A percentile compares a stretch with the other conserved stretches of the same genome.
These are phyloP conservation scores for Aspergillus leporis DNA, from an alignment of 495 filamentous ascomycete genomes.

Conservation along the genomic window DNA sequence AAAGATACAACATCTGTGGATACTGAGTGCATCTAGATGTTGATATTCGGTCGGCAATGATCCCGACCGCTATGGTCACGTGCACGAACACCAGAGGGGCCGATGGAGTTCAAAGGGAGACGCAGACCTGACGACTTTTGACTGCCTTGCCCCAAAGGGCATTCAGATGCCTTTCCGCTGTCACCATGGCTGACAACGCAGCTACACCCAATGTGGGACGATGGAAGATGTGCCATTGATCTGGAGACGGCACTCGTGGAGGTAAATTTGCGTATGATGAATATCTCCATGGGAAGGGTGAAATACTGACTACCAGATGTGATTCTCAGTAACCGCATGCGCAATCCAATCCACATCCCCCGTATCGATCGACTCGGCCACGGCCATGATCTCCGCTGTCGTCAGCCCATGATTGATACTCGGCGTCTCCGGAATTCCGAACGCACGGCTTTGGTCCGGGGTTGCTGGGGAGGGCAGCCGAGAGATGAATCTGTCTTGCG, in stretches of 20 bases:
- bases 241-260: neutral
- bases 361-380: slow-evolving; percentile 40
- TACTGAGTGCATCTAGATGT: too few relatives aligned
- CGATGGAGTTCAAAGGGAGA: too few relatives aligned
- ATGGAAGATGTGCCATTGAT: neutral
- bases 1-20: too few relatives aligned
- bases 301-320: slow-evolving; percentile 31
- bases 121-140: too few relatives aligned
- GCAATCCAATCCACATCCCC: slow-evolving; percentile 43
- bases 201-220: too few relatives aligned
- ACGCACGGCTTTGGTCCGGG: neutral
- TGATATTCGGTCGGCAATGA: too few relatives aligned
- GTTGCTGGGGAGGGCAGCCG: slow-evolving; percentile 3
- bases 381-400: slow-evolving; percentile 39
- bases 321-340: slow-evolving; percentile 39
- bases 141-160: too few relatives aligned
- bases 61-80: too few relatives aligned
- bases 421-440: slow-evolving; percentile 6
- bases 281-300: neutral
- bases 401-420: slow-evolving; percentile 26
- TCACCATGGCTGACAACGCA: too few relatives aligned
- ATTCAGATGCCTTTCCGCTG: too few relatives aligned
- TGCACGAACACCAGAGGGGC: too few relatives aligned
- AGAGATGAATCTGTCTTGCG: neutral
- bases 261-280: neutral